Evolutionary conservation across 192 early-diverging fungal species (phyloP).

Genomic region (Entrophospora sp.): DNA sequence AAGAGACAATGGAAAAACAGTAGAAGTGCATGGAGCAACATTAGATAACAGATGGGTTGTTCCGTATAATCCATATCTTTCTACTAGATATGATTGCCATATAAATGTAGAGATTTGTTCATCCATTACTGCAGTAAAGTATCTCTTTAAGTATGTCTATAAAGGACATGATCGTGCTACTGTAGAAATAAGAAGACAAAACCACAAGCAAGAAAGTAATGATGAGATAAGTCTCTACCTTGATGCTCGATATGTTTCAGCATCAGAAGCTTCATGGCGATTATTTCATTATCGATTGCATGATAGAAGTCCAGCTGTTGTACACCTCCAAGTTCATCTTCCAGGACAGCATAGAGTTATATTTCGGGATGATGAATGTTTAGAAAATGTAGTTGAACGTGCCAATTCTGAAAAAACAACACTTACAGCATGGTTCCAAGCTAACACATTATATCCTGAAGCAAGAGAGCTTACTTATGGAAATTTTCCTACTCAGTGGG

Average conservation of each 20-base stretch:
- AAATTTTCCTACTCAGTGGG: conserved; percentile 13
- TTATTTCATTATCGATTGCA: conserved; percentile 25
- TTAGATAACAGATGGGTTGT: conserved; percentile 29
- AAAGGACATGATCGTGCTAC: neutral
- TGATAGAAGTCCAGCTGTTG: conserved; percentile 14
- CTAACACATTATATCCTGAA: neutral
- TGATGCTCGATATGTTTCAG: conserved; percentile 23
- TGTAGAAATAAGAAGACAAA: neutral
- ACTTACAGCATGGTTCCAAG: conserved; percentile 19
- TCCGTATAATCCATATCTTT: conserved; percentile 25
- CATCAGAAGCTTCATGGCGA: conserved; percentile 23
- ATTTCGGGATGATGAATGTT: conserved; percentile 2
- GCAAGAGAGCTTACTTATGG: neutral
- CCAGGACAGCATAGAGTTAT: conserved; percentile 12
- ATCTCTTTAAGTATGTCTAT: conserved; percentile 35
- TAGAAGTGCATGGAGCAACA: neutral
- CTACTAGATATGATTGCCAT: conserved; percentile 29
- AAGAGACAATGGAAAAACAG: conserved; percentile 21
- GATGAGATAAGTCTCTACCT: neutral
- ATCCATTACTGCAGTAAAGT: conserved; percentile 26
- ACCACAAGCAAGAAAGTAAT: neutral
- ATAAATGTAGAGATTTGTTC: conserved; percentile 32
- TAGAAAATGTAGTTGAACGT: conserved; percentile 5
- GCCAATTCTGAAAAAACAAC: neutral
- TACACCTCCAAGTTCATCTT: conserved; percentile 21